Evolutionary conservation across 208 protist genomes (phyloP).

Genomic region (Strigomonas culicis): DNA sequence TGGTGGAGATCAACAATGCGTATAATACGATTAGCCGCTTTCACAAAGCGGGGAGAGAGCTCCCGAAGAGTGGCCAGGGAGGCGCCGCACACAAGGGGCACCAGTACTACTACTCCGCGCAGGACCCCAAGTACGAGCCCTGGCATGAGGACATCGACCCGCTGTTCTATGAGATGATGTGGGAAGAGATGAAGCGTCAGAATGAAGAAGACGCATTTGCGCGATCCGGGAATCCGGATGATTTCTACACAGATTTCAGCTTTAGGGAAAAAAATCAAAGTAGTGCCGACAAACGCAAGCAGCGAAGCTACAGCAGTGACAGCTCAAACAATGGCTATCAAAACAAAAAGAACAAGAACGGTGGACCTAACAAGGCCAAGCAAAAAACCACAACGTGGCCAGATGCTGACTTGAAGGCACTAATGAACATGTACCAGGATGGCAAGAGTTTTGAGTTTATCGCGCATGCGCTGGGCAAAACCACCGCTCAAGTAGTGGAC

Average conservation of each 20-base stretch:
- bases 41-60: slow-evolving; percentile 48
- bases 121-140: slow-evolving; percentile 56
- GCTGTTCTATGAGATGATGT: slow-evolving; percentile 89
- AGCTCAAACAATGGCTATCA: neutral
- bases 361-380: slow-evolving; percentile 12
- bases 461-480: slow-evolving; percentile 79
- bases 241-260: slow-evolving; percentile 1
- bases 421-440: slow-evolving; percentile 90
- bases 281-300: neutral
- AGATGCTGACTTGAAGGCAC: slow-evolving; percentile 63
- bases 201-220: slow-evolving; percentile 20
- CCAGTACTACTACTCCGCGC: slow-evolving; percentile 42
- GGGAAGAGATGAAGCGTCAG: slow-evolving; percentile 86
- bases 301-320: slow-evolving; percentile 6
- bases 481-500: slow-evolving; percentile 45
- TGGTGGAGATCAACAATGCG: slow-evolving; percentile 85
- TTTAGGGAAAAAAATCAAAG: neutral
- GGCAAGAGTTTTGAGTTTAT: slow-evolving; percentile 92
- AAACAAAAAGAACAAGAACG: slow-evolving; percentile 9
- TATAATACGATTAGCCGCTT: slow-evolving; percentile 77
- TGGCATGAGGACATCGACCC: slow-evolving; percentile 85
- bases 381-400: slow-evolving; percentile 66
- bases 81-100: slow-evolving; percentile 5
- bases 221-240: neutral
- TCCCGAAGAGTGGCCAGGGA: slow-evolving; percentile 10